Base-by-base conservation (phyloP, 148 eudicot genomes). In the Heliosperma pusillum region DNA sequence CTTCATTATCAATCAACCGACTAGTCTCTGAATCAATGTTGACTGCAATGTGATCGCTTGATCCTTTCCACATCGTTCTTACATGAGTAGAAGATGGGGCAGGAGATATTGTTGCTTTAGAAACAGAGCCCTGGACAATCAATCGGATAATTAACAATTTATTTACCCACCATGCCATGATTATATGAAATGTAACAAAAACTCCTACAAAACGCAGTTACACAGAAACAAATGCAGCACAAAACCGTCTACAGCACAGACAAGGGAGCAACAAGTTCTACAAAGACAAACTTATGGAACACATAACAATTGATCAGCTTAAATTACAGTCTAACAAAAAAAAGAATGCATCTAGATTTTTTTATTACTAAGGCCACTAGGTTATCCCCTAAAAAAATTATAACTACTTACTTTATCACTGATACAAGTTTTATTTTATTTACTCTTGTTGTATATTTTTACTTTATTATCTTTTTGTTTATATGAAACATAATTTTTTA, bases 11-110 rank as follows among this genome's bases (percentile, higher is more conserved):
- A 45, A 96, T 83, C 81, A 96, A 89, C 44, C 86, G 89, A 42
- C 88, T 86, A 72, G 91, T 84, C 77, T 90, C 99, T n/a, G 97
- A 82, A 76, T 89, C 99, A 63, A 96, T 85, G 79, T 83, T 86
- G 59, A 95, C 74, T 59, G 97, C 89, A 86, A 96, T 88, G 66
- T 92, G 97, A 72, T 96, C 99, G 29, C 83, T 82, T 72, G 96
- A 90, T 56, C 93, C 97, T 76, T 96, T 96, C 74, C 91, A 77
- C 82, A 87, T 82, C 24, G 92, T 82, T 85, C 97, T 86, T 61
- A 79, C 82, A 62, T 92, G 97, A 72, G 97, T 85, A 77, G 96
- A 87, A 45, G 91, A 89, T 68, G 96, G 81, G 69, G 80, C 86
- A 26, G 88, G 79, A 70, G 93, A 85, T 57, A 82, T 78, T 61